Percentiles rank a stretch among this genome's conserved stretches.
These are phyloP conservation scores for Claviceps arundinis DNA, from an alignment of 2,329 filamentous ascomycete species.

Conservation along the genomic window DNA sequence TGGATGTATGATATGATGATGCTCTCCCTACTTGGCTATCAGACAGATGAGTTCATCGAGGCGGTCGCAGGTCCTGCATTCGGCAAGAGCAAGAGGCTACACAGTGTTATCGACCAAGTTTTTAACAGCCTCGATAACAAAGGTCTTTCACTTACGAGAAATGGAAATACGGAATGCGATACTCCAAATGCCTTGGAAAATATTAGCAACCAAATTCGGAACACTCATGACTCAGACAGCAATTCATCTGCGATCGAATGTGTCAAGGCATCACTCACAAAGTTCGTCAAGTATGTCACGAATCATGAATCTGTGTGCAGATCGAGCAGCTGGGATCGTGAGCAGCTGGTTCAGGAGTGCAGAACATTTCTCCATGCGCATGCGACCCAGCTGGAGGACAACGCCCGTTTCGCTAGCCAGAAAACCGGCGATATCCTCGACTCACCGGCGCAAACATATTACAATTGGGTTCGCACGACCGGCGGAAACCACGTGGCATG, in stretches of 20 bases:
- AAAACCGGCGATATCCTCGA: neutral
- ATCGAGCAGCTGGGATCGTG: neutral
- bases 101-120: neutral
- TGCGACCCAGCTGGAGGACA: conserved; percentile 1
- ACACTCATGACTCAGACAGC: neutral
- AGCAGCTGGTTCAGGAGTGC: neutral
- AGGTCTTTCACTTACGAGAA: neutral
- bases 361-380: conserved; percentile 1
- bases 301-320: neutral
- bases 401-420: neutral
- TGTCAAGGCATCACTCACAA: neutral
- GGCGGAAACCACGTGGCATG: conserved; percentile 7
- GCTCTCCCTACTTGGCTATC: conserved; percentile 4
- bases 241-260: neutral
- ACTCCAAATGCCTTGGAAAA: neutral
- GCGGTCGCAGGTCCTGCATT: conserved; percentile 2
- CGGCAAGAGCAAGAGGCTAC: neutral
- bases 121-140: neutral
- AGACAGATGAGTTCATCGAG: conserved; percentile 8
- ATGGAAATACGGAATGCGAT: neutral
- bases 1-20: conserved; percentile 7
- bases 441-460: conserved; percentile 4
- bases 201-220: neutral
- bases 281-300: neutral
- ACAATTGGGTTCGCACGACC: conserved; percentile 8